A percentile compares a stretch with the other conserved stretches of the same genome.
Evolutionary conservation across 1,284 basidiomycete genomes (phyloP).

Genomic region (Athelia sp.): DNA sequence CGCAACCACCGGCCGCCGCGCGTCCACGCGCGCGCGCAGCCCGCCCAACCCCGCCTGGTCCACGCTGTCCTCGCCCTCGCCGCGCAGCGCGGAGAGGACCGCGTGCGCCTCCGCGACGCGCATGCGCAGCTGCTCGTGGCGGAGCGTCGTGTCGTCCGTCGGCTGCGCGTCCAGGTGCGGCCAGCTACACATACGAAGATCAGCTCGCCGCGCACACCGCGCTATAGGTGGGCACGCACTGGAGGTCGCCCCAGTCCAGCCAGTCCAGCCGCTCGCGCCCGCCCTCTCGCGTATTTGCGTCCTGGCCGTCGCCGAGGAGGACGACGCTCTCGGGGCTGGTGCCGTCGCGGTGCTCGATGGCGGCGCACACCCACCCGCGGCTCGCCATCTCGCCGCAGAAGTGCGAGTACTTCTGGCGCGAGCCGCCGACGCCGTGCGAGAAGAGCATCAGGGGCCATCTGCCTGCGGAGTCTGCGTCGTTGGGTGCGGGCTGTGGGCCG

Average conservation of each 20-base stretch:
- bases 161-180: constrained; percentile 25
- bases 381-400: constrained; percentile 36
- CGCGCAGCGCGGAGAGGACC: constrained; percentile 26
- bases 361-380: constrained; percentile 36
- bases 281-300: constrained; percentile 19
- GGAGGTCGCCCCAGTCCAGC: constrained; percentile 28
- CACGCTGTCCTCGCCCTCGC: constrained; percentile 10
- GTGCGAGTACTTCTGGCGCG: constrained; percentile 32
- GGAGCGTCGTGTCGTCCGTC: constrained; percentile 30
- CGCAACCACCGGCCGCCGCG: constrained; percentile 19
- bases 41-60: not conserved
- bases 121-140: constrained; percentile 37
- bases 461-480: constrained; percentile 10
- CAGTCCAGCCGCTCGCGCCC: constrained; percentile 23
- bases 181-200: constrained; percentile 18
- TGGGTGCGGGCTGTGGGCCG: too few species aligned
- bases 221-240: constrained; percentile 13
- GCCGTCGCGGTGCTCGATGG: constrained; percentile 42
- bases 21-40: constrained; percentile 6
- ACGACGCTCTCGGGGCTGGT: constrained; percentile 34
- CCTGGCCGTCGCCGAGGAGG: too few species aligned
- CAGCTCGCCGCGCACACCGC: too few species aligned
- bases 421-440: constrained; percentile 34
- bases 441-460: constrained; percentile 34
- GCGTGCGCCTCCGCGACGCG: constrained; percentile 35